These are phyloP conservation scores for Barbatosphaeria neglecta DNA, from an alignment of 495 filamentous ascomycete genomes.

Conservation along the genomic window DNA sequence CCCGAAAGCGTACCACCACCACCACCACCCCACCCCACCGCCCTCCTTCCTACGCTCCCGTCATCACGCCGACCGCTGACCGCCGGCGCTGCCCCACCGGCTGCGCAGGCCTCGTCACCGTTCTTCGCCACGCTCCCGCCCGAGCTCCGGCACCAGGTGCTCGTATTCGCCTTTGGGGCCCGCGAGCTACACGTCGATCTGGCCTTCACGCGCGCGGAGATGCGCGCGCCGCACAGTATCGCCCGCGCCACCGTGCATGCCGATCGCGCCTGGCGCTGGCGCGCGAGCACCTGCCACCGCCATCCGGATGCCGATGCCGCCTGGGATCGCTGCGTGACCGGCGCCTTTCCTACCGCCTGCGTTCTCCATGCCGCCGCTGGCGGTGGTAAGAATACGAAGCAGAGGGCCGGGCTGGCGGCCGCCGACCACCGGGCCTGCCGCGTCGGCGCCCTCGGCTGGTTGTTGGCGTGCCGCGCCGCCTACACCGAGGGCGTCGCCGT, in stretches of 20 bases:
- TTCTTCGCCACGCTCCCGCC: constrained; percentile 29
- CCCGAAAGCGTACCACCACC: too few species aligned
- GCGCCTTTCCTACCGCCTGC: constrained; percentile 7
- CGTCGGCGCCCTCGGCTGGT: constrained; percentile 5
- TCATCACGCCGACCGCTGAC: constrained; percentile 4
- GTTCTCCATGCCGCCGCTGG: not conserved
- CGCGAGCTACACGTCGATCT: constrained; percentile 11
- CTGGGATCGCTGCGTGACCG: constrained; percentile 5
- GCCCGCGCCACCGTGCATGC: not conserved
- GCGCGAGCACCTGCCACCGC: constrained; percentile 8
- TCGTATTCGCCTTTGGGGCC: constrained; percentile 5
- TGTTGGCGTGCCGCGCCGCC: constrained; percentile 3
- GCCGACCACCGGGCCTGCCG: too few species aligned
- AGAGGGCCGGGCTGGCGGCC: too few species aligned
- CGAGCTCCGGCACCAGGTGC: constrained; percentile 23
- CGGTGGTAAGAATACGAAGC: too few species aligned
- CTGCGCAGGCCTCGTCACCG: constrained; percentile 8
- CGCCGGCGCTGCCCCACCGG: not conserved
- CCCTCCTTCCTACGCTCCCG: constrained; percentile 5
- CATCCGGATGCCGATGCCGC: constrained; percentile 2
- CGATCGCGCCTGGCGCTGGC: constrained; percentile 8
- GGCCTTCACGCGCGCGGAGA: constrained; percentile 6
- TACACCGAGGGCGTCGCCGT: constrained; percentile 5
- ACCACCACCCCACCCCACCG: not conserved
- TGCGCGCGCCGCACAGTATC: constrained; percentile 6